A percentile compares a stretch with the other conserved stretches of the same genome.
Conservation (phyloP, 805 yeast genomes). For the Danielia oregonensis region DNA sequence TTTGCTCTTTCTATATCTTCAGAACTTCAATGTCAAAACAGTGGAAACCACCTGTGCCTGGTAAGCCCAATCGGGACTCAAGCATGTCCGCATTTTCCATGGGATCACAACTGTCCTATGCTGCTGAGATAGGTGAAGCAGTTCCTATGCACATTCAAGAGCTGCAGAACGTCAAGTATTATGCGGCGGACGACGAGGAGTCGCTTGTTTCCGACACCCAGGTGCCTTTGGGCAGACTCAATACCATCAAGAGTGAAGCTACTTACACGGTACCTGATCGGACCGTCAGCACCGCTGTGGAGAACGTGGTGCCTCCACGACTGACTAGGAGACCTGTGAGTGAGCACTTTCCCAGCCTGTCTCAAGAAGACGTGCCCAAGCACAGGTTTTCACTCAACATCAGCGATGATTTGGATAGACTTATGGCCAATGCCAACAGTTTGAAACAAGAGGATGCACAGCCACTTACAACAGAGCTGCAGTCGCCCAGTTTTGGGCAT, state of each 20-base stretch:
- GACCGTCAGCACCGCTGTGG: constrained; percentile 32
- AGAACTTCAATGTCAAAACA: too few species aligned
- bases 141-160: constrained; percentile 10
- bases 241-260: constrained; percentile 15
- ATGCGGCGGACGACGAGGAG: constrained; percentile 6
- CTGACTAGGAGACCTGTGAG: constrained; percentile 37
- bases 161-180: not conserved
- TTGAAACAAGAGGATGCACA: constrained; percentile 3
- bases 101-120: constrained; percentile 11
- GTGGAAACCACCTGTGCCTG: too few species aligned
- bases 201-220: constrained; percentile 13
- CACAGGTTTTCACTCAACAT: constrained; percentile 24
- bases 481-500: not conserved
- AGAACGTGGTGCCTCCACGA: constrained; percentile 36
- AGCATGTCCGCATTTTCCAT: constrained; percentile 13
- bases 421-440: constrained; percentile 32
- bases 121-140: constrained; percentile 21
- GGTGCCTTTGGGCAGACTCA: constrained; percentile 19
- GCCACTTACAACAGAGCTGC: too few species aligned
- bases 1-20: too few species aligned
- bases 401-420: constrained; percentile 35
- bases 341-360: constrained; percentile 11
- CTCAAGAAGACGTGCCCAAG: constrained; percentile 4
- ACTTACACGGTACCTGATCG: constrained; percentile 22
- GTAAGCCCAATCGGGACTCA: constrained; percentile 10